Conservation (phyloP, 2,329 filamentous ascomycete species). For the Fusarium musae region DNA sequence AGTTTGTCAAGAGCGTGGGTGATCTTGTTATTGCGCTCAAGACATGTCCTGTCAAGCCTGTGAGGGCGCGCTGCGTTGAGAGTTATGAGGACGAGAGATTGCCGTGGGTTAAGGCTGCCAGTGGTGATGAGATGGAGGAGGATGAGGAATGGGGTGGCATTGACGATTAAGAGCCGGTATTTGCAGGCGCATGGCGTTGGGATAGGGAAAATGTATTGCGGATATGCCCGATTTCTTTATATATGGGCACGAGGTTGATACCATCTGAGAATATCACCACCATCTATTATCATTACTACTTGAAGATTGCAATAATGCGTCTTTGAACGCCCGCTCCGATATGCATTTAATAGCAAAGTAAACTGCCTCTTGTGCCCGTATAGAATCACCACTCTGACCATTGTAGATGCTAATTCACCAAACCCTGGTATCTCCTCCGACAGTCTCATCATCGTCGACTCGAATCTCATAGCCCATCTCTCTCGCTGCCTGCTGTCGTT, state of each 20-base stretch:
- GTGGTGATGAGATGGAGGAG: slow-evolving; percentile 52
- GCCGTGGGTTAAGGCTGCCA: slow-evolving; percentile 61
- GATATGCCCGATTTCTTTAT: slow-evolving; percentile 16
- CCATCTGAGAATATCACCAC: slow-evolving; percentile 35
- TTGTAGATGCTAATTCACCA: slow-evolving; percentile 26
- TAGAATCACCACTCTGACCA: slow-evolving; percentile 2
- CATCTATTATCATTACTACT: slow-evolving; percentile 30
- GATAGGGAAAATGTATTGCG: slow-evolving; percentile 30
- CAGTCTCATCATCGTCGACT: slow-evolving; percentile 47
- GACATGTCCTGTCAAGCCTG: slow-evolving; percentile 73
- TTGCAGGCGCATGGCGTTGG: slow-evolving; percentile 44
- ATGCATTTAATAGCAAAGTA: slow-evolving; percentile 30
- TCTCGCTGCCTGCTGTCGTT: slow-evolving; percentile 53
- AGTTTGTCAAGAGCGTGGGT: slow-evolving; percentile 65
- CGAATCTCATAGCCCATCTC: slow-evolving; percentile 54
- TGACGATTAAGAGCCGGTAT: slow-evolving; percentile 62
- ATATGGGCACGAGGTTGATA: slow-evolving; percentile 39
- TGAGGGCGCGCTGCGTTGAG: slow-evolving; percentile 76
- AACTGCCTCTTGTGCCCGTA: background rate
- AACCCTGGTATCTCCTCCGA: slow-evolving; percentile 47
- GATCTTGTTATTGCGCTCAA: slow-evolving; percentile 66
- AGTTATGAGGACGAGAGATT: slow-evolving; percentile 79
- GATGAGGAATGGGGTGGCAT: slow-evolving; percentile 73
- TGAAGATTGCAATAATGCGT: slow-evolving; percentile 12
- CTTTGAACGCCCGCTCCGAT: slow-evolving; percentile 33